phyloP scores from a whole-genome alignment of 2,329 filamentous ascomycete genomes.

The Colletotrichum sp. region DNA sequence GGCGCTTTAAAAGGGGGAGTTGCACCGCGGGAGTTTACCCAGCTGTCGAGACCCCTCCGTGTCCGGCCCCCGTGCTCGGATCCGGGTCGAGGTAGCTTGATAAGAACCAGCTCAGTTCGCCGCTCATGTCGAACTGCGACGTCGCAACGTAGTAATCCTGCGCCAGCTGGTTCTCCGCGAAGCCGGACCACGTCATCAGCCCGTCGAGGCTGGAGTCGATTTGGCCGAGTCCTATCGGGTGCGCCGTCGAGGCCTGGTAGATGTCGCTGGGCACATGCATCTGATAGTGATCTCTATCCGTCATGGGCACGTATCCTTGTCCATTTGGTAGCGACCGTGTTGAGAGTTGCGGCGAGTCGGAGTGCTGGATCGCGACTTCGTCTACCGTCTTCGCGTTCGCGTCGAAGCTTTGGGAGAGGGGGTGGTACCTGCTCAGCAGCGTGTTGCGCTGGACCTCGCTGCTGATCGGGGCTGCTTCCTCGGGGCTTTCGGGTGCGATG shows the following conservation, averaged over 20 bases:
- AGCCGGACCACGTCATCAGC: not conserved
- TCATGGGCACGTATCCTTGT: not conserved
- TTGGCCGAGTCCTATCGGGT: not conserved
- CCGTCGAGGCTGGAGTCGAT: not conserved
- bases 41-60: not conserved
- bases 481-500: not conserved
- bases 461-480: not conserved
- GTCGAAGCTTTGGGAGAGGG: constrained; percentile 6
- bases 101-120: constrained; percentile 8
- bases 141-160: constrained; percentile 5
- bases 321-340: not conserved
- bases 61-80: not conserved
- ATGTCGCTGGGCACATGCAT: not conserved
- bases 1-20: not conserved
- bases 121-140: constrained; percentile 10
- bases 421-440: constrained; percentile 5
- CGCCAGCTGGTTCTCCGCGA: constrained; percentile 1
- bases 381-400: not conserved
- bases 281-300: not conserved
- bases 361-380: constrained; percentile 4
- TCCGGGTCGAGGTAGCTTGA: constrained; percentile 7
- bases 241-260: not conserved
- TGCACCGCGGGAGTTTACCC: fast-evolving
- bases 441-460: not conserved
- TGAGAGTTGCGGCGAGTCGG: not conserved